phyloP scores from a whole-genome alignment of 2,329 filamentous ascomycete genomes.

The Penicillium sp. region DNA sequence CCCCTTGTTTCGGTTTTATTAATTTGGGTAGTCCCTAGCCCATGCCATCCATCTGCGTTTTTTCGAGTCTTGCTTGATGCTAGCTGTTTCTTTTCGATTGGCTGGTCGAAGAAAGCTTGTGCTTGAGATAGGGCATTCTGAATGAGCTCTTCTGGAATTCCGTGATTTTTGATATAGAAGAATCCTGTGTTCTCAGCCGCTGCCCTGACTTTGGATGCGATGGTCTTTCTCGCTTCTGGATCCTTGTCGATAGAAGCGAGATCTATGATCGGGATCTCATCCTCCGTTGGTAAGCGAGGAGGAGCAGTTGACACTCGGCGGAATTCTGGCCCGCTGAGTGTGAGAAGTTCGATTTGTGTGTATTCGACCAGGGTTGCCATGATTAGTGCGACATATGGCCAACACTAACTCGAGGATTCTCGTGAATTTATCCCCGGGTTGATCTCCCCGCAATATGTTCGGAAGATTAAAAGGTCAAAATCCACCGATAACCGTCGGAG shows the following conservation, averaged over 20 bases:
- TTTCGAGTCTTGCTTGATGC: slow-evolving; percentile 34
- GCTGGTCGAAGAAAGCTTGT: slow-evolving; percentile 49
- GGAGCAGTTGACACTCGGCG: slow-evolving; percentile 44
- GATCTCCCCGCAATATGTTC: neutral
- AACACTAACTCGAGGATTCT: neutral
- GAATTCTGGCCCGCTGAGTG: slow-evolving; percentile 45
- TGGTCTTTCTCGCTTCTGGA: slow-evolving; percentile 35
- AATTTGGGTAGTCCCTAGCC: slow-evolving; percentile 28
- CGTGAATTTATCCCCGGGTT: neutral
- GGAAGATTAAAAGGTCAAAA: neutral
- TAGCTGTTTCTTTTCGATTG: slow-evolving; percentile 44
- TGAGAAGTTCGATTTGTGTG: slow-evolving; percentile 46
- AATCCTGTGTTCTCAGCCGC: slow-evolving; percentile 54
- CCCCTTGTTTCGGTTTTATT: slow-evolving; percentile 33
- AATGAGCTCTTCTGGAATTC: slow-evolving; percentile 36
- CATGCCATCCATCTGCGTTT: slow-evolving; percentile 50
- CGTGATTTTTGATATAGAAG: slow-evolving; percentile 56
- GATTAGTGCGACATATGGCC: neutral
- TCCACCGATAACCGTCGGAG: slow-evolving; percentile 6
- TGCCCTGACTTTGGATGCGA: slow-evolving; percentile 43
- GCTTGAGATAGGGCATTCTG: slow-evolving; percentile 17
- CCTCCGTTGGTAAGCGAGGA: slow-evolving; percentile 39
- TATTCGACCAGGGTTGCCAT: slow-evolving; percentile 16
- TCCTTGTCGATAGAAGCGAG: slow-evolving; percentile 42
- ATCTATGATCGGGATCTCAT: slow-evolving; percentile 56